These are phyloP conservation scores for Capsicum baccatum DNA, from an alignment of 257 asterid genomes.

Conservation along the genomic window DNA sequence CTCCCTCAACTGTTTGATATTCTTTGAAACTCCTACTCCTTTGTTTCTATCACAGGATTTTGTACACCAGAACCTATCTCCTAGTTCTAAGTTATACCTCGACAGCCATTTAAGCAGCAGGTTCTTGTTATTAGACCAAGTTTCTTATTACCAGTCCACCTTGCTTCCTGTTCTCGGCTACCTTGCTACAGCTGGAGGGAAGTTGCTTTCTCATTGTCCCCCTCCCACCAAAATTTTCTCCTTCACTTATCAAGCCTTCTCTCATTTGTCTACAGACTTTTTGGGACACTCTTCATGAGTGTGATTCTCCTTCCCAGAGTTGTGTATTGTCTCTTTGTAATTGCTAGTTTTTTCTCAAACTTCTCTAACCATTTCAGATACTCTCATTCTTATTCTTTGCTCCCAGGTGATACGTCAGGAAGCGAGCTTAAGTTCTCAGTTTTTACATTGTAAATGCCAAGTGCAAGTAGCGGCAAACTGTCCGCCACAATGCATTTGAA, in stretches of 20 bases:
- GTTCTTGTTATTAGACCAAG: slow-evolving; percentile 15
- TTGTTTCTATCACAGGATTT: neutral
- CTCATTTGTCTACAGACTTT: neutral
- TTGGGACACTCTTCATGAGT: neutral
- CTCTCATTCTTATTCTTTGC: neutral
- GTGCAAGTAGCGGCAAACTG: neutral
- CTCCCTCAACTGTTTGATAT: neutral
- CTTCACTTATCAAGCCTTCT: slow-evolving; percentile 15
- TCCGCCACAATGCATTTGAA: neutral
- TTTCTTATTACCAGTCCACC: no score
- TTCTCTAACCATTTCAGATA: neutral
- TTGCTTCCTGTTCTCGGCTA: neutral
- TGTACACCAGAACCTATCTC: neutral
- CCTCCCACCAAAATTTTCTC: neutral
- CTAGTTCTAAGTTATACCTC: neutral
- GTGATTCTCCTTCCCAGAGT: slow-evolving; percentile 7
- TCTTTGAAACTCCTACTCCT: neutral
- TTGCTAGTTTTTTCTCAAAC: neutral
- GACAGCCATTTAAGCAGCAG: neutral
- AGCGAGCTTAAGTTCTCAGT: neutral
- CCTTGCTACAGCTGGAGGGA: neutral
- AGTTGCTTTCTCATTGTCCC: neutral
- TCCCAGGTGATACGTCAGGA: neutral
- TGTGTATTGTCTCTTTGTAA: neutral
- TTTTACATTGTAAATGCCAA: slow-evolving; percentile 1